Evolutionary conservation across 495 filamentous ascomycete genomes (phyloP), one percentile per base, ranked within the genome.

Genomic region (Filosporella fistucella): DNA sequence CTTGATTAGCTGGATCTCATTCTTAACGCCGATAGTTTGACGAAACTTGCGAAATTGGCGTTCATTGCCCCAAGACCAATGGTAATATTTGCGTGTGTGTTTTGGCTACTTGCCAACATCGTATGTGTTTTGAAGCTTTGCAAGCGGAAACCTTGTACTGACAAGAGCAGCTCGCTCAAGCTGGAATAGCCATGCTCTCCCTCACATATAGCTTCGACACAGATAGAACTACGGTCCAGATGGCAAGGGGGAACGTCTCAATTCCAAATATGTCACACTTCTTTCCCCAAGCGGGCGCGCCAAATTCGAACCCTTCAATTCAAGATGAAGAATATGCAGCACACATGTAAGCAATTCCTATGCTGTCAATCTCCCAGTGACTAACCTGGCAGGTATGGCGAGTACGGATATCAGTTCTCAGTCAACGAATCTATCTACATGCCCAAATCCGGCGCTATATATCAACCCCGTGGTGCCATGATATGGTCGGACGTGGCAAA

Each of bases 81-180:
- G 11, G 51, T 57, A 8, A 43, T 57, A 4, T 14, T 55, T 42
- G 47, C 22, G 8, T 37, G 23, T 34, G 10, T 57, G 0, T 36
- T 42, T 42, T 57, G 54, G 57, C 47, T 60, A 18, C 24, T 57
- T 3, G 17, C 49, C 4, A 60, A 60, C 34, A 45, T 57, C 4
- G n/a, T 5, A 2, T 2, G 24, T 6, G 2, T 44, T 11, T 21
- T 16, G 0, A 10, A 12, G 10, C 25, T 13, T 34, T 25, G 1
- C 13, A 3, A 23, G 11, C 37, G 50, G 14, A 55, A 34, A 17
- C 13, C 13, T 29, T 16, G 13, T 30, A 56, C 48, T n/a, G n/a
- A n/a, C n/a, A n/a, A n/a, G n/a, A n/a, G n/a, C n/a, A n/a, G n/a
- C 39, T 50, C 38, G 51, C 54, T 13, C 57, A 60, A 57, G 51